Conservation (phyloP, 345 rosid genomes). For the Populus ilicifolia region DNA sequence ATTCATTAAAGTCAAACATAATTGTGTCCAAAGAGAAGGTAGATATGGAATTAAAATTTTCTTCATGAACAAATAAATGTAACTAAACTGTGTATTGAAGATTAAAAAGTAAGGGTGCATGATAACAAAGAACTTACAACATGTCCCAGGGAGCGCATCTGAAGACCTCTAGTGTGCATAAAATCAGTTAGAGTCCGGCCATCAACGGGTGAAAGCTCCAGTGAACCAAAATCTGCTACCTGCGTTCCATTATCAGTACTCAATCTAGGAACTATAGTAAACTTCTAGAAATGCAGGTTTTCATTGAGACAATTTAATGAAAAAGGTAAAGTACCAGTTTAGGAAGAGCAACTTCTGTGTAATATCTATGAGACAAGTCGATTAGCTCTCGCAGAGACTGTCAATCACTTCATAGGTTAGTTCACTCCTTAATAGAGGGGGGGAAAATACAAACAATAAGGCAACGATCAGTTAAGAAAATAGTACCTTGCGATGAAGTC, state of each 20-base stretch:
- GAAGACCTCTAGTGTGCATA: conserved; percentile 99
- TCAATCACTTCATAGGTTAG: conserved; percentile 30
- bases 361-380: conserved; percentile 76
- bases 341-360: conserved; percentile 87
- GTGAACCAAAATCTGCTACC: conserved; percentile 99
- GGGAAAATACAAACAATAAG: conserved; percentile 1
- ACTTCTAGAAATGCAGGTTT: conserved; percentile 12
- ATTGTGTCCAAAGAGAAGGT: not conserved
- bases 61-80: not conserved
- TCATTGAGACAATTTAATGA: conserved; percentile 4
- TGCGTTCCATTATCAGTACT: conserved; percentile 32
- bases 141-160: conserved; percentile 87
- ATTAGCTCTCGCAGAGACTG: conserved; percentile 86
- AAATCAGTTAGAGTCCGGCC: conserved; percentile 97
- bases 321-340: conserved; percentile 54
- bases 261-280: conserved; percentile 13
- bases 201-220: conserved; percentile 98
- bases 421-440: conserved; percentile 16
- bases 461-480: conserved; percentile 9
- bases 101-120: conserved; percentile 14
- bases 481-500: conserved; percentile 84
- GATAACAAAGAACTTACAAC: conserved; percentile 59
- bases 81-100: not conserved
- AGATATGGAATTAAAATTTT: not conserved
- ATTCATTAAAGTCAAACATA: not conserved